Evolutionary conservation across 2,329 filamentous ascomycete species (phyloP), one percentile per base, ranked within the genome.

Genomic region (Chlorencoelia australis): DNA sequence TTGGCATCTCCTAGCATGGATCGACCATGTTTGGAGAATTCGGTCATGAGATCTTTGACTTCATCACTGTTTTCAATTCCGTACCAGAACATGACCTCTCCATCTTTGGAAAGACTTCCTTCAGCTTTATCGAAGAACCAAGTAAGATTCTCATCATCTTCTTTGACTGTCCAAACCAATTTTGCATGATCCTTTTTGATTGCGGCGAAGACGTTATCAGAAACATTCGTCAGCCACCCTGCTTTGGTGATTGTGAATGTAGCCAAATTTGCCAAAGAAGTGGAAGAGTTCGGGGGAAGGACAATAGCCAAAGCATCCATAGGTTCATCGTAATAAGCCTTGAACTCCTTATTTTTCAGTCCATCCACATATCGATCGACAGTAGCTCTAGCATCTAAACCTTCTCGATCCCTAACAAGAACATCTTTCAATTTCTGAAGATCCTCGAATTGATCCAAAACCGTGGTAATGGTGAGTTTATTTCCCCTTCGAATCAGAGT

Each of bases 51-150:
- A 47, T 83, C 73, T 50, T 80, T 78, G 15, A 95, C 81, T 58
- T 94, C 83, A 34, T 85, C 78, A 20, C 80, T 77, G 37, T 78
- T 79, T 47, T 91, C 82, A 40, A 91, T 76, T 30, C 56, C 56
- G 59, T 93, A 94, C 83, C 89, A 96, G 69, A 96, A 96, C 55
- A 96, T 79, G 25, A 95, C 85, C 55, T 88, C 85, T 40, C 86
- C 86, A 49, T 85, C 78, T 38, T 79, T 77, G 44, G 82, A 85
- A 52, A 95, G 73, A 61, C 85, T 94, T 39, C 91, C 89, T 50
- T 95, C 87, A 7, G 89, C 82, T 70, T 94, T 94, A 62, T 94
- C 88, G 50, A 94, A 93, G 69, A 96, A 95, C 91, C 89, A 96
- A 8, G 86, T 88, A 52, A 96, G 68, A 59, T 96, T 95, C 71